phyloP scores from a whole-genome alignment of 140 eudicot genomes.

The Senecio squalidus region DNA sequence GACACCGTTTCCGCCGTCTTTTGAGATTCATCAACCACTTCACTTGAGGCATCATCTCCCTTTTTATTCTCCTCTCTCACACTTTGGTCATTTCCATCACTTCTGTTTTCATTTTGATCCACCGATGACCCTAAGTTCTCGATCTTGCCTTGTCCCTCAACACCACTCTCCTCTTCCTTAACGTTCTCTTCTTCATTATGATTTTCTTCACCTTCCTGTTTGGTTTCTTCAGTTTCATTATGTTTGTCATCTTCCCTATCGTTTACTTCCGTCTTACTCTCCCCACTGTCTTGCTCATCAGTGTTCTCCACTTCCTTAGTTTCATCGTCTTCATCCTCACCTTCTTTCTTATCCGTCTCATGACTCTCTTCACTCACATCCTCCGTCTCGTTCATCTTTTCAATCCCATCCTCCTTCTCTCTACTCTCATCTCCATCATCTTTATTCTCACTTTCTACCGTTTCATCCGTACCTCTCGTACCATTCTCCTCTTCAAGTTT shows the following conservation, averaged over 20 bases:
- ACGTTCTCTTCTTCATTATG: conserved; percentile 13
- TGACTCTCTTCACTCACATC: conserved; percentile 23
- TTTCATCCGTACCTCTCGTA: conserved; percentile 14
- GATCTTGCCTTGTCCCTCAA: background rate
- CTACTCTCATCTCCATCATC: conserved; percentile 26
- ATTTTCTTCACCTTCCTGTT: conserved; percentile 15
- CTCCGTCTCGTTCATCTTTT: conserved; percentile 30
- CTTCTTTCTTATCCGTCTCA: conserved; percentile 27
- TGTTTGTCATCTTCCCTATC: conserved; percentile 16
- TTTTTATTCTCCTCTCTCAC: conserved; percentile 38
- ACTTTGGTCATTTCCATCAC: conserved; percentile 39
- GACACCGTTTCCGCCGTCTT: conserved; percentile 23
- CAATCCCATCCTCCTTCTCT: conserved; percentile 31
- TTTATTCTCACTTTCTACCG: conserved; percentile 10
- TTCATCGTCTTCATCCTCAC: conserved; percentile 19
- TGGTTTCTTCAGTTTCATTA: conserved; percentile 16
- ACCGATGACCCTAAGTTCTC: conserved; percentile 22
- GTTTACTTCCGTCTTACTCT: background rate
- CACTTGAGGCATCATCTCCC: conserved; percentile 38
- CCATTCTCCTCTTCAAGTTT: conserved; percentile 30
- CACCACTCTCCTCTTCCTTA: conserved; percentile 16
- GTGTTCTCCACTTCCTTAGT: conserved; percentile 13
- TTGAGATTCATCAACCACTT: conserved; percentile 31
- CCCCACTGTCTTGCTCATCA: conserved; percentile 17
- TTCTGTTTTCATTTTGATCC: conserved; percentile 12